A percentile compares a stretch with the other conserved stretches of the same genome.
These are phyloP conservation scores for Clitoria ternatea DNA, from an alignment of 306 rosid species.

Conservation along the genomic window DNA sequence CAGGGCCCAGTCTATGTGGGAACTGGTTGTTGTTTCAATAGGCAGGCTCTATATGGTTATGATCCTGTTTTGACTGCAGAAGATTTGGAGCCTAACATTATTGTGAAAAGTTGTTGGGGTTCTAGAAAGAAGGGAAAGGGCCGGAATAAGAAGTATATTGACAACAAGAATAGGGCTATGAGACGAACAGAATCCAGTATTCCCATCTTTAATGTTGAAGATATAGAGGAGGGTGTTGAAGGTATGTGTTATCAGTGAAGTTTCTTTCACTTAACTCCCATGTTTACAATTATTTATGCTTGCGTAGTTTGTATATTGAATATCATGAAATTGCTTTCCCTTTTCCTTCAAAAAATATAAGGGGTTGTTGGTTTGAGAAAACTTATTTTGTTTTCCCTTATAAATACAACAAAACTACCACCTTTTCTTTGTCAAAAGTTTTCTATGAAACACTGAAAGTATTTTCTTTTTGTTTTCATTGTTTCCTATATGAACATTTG, in stretches of 20 bases:
- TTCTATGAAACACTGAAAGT: too few species aligned
- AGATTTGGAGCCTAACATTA: slow-evolving; percentile 89
- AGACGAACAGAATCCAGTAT: slow-evolving; percentile 88
- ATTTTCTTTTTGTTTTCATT: too few species aligned
- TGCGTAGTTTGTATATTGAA: neutral
- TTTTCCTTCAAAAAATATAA: too few species aligned
- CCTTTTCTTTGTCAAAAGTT: too few species aligned
- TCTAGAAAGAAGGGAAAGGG: slow-evolving; percentile 76
- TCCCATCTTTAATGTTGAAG: slow-evolving; percentile 92
- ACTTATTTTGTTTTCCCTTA: too few species aligned
- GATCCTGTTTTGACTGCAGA: slow-evolving; percentile 91
- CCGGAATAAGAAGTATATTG: slow-evolving; percentile 67
- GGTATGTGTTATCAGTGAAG: slow-evolving; percentile 47
- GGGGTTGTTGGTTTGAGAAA: too few species aligned
- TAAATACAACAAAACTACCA: too few species aligned
- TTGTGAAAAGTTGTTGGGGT: slow-evolving; percentile 96
- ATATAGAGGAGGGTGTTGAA: slow-evolving; percentile 96
- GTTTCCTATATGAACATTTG: too few species aligned
- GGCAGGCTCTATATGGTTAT: slow-evolving; percentile 97
- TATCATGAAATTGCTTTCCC: too few species aligned
- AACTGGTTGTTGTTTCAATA: slow-evolving; percentile 98
- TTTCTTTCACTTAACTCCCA: too few species aligned
- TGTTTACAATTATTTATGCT: neutral
- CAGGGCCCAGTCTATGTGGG: slow-evolving; percentile 99
- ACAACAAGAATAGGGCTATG: slow-evolving; percentile 76